A percentile compares a stretch with the other conserved stretches of the same genome.
These are phyloP conservation scores for Climacium dendroides DNA, from an alignment of 225 moss, liverwort and hornwort genomes.

Conservation along the genomic window DNA sequence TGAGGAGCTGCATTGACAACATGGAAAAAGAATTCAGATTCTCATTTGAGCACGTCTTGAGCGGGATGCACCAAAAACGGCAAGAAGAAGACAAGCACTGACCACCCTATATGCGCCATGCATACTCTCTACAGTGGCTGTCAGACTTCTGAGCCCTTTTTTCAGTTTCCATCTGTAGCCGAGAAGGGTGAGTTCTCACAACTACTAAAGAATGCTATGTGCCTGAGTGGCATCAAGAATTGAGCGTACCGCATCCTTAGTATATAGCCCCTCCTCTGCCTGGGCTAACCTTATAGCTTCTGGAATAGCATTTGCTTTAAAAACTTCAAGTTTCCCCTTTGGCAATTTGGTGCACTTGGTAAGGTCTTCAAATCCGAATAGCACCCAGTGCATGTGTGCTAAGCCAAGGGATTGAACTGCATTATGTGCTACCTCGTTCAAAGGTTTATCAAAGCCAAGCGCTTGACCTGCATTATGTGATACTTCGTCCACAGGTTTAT, in stretches of 20 bases:
- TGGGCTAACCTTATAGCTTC: background rate
- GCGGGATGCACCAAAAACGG: background rate
- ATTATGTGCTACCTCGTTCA: background rate
- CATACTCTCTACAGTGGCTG: background rate
- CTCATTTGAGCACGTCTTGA: background rate
- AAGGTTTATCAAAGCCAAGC: background rate
- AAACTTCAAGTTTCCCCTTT: conserved; percentile 2
- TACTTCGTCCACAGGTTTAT: background rate
- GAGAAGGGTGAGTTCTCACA: background rate
- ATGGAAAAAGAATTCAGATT: background rate
- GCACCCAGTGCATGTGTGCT: background rate
- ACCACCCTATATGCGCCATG: background rate
- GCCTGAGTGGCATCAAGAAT: background rate
- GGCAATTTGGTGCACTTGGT: background rate
- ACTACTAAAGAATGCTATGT: background rate
- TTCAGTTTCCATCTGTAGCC: background rate
- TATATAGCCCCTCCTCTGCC: background rate
- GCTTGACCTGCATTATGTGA: background rate
- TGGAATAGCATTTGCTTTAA: background rate
- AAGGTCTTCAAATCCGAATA: background rate
- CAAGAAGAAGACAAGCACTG: background rate
- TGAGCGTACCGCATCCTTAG: conserved; percentile 7
- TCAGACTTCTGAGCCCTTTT: background rate
- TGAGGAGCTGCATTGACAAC: background rate
- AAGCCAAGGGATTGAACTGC: background rate